These are phyloP conservation scores for Dentipellis sp. DNA, from an alignment of 768 basidiomycete species.

Conservation along the genomic window DNA sequence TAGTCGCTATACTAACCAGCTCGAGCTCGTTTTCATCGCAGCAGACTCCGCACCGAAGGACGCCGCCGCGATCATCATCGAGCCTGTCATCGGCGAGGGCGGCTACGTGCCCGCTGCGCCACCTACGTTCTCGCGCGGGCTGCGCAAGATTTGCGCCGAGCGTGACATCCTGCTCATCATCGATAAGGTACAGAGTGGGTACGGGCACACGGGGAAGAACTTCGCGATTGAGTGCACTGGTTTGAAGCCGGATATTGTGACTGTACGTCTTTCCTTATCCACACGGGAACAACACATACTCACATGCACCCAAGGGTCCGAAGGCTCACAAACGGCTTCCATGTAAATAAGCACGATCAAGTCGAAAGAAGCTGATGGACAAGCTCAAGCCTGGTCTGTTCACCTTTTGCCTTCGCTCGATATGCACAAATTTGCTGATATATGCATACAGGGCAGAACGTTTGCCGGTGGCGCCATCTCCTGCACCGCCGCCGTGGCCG, in stretches of 20 bases:
- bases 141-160: slow-evolving; percentile 77
- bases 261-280: slow-evolving; percentile 33
- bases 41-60: slow-evolving; percentile 75
- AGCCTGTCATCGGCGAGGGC: slow-evolving; percentile 92
- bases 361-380: slow-evolving; percentile 74
- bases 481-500: slow-evolving; percentile 86
- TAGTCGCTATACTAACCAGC: slow-evolving; percentile 69
- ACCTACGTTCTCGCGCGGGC: slow-evolving; percentile 63
- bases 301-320: slow-evolving; percentile 37
- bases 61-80: slow-evolving; percentile 89
- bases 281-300: too few species aligned
- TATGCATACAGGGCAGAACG: slow-evolving; percentile 57
- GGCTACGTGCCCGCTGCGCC: slow-evolving; percentile 93
- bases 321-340: slow-evolving; percentile 92
- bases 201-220: slow-evolving; percentile 76
- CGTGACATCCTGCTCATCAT: slow-evolving; percentile 77
- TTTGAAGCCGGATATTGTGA: slow-evolving; percentile 80
- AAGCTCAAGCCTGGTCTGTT: slow-evolving; percentile 57
- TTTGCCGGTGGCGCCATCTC: slow-evolving; percentile 90
- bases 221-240: slow-evolving; percentile 81
- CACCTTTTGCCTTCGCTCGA: background rate
- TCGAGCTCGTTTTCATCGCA: slow-evolving; percentile 74
- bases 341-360: slow-evolving; percentile 80
- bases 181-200: slow-evolving; percentile 88
- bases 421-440: background rate